Percentiles rank a stretch among this genome's conserved stretches.
Evolutionary conservation across 345 rosid genomes (phyloP).

Genomic region (Citrus reticulata): DNA sequence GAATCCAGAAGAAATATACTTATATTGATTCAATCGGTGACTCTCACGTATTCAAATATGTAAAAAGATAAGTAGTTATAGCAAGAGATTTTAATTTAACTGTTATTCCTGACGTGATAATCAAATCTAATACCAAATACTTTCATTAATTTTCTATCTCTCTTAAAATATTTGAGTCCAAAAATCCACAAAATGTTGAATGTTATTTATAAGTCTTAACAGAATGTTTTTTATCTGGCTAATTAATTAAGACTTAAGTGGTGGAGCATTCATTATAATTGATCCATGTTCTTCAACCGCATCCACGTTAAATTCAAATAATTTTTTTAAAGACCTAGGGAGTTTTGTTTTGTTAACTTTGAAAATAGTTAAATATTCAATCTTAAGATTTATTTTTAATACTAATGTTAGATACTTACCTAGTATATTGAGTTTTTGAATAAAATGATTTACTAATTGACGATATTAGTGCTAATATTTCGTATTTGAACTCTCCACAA

Average conservation of each 20-base stretch:
- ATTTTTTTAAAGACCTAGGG: too few species aligned
- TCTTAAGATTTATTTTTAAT: too few species aligned
- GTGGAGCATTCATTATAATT: not conserved
- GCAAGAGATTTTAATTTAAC: not conserved
- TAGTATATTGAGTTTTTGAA: too few species aligned
- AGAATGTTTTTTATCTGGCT: not conserved
- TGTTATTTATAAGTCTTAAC: not conserved
- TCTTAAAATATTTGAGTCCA: not conserved
- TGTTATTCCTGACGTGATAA: too few species aligned
- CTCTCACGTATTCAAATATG: not conserved
- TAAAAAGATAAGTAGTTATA: not conserved
- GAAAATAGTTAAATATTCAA: too few species aligned
- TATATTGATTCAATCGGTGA: not conserved
- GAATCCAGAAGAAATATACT: not conserved
- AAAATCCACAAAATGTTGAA: not conserved
- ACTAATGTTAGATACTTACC: too few species aligned
- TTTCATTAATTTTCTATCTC: too few species aligned
- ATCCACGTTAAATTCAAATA: not conserved
- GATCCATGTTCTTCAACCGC: not conserved
- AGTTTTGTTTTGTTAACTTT: too few species aligned
- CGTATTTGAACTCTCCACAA: too few species aligned
- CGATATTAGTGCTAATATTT: too few species aligned
- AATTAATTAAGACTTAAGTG: not conserved
- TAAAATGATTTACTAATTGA: too few species aligned
- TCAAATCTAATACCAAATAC: not conserved